Base-by-base conservation (phyloP, 1,284 basidiomycete genomes). In the Crepidotus sp. region DNA sequence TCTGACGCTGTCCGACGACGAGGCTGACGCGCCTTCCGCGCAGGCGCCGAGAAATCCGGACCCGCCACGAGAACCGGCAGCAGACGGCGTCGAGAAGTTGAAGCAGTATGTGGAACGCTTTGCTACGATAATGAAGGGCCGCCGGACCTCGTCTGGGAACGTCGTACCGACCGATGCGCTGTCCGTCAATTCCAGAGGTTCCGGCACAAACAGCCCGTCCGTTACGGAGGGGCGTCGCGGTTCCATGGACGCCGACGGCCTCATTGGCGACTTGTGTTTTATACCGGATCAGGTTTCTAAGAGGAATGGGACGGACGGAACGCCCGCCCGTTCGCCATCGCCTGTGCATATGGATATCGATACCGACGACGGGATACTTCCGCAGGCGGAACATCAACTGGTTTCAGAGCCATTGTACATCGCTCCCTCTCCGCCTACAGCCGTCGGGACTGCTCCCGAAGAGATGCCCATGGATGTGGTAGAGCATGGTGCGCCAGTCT, bases 291-390 rank as follows among this genome's bases (percentile, higher is more conserved):
- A 9, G 18, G 25, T 6, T n/a, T 11, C 17, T 36, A 6, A 1
- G 2, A 13, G 3, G 25, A 18, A 37, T 3, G 13, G 17, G 21
- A 19, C 35, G 5, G 11, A 13, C 15, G 15, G 17, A 29, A 24
- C 26, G 17, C n/a, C 21, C 5, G 19, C 6, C 17, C 21, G 8
- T 24, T 32, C 21, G 26, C 24, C 17, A 17, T 9, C 31, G n/a
- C 19, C 19, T 4, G 13, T 21, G 8, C 18, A 38, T 24, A 48
- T 48, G 46, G 46, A 39, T 4, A 14, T 43, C 19, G 40, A 48
- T 31, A 21, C 17, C 6, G 10, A n/a, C 1, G 24, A n/a, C 14
- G 17, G 17, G 19, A 24, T 21, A 6, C 36, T 35, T 10, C 11
- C 18, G 4, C 31, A 37, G 8, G 19, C 21, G 24, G 32, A 36